Evolutionary conservation across 2,329 filamentous ascomycete genomes (phyloP).

Genomic region (Fusarium virguliforme): DNA sequence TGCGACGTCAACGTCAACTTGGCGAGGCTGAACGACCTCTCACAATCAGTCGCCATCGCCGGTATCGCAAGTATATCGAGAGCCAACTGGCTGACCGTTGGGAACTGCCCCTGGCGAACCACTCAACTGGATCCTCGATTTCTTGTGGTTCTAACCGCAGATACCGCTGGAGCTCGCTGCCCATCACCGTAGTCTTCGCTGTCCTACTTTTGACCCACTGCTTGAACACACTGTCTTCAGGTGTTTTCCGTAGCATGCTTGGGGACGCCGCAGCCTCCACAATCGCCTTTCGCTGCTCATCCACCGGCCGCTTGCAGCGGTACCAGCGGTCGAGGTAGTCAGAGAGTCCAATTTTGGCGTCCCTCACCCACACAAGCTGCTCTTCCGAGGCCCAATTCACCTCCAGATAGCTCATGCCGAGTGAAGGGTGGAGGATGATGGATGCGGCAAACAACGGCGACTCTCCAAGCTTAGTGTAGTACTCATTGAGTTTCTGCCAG

Average conservation of each 20-base stretch:
- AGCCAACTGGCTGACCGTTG: constrained; percentile 14
- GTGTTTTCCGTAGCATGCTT: no score
- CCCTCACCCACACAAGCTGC: not conserved
- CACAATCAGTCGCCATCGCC: constrained; percentile 11
- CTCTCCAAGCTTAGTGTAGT: constrained; percentile 10
- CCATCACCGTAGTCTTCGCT: not conserved
- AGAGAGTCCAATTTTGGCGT: not conserved
- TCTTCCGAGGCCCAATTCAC: not conserved
- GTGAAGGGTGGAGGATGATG: not conserved
- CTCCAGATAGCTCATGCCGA: constrained; percentile 8
- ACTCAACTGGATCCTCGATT: constrained; percentile 21
- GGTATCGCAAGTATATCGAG: constrained; percentile 20
- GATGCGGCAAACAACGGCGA: constrained; percentile 10
- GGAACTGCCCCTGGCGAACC: constrained; percentile 14
- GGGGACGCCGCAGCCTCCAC: no score
- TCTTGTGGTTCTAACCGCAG: constrained; percentile 21
- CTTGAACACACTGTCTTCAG: no score
- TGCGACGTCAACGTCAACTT: not conserved
- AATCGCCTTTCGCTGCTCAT: constrained; percentile 7
- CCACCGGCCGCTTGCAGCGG: not conserved
- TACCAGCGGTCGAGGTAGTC: constrained; percentile 10
- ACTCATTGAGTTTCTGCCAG: constrained; percentile 20
- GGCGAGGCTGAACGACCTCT: constrained; percentile 14
- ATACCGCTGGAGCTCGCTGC: constrained; percentile 14
- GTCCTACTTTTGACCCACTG: no score